Conservation (phyloP, 2,329 filamentous ascomycete species). For the Diaporthe helianthi region DNA sequence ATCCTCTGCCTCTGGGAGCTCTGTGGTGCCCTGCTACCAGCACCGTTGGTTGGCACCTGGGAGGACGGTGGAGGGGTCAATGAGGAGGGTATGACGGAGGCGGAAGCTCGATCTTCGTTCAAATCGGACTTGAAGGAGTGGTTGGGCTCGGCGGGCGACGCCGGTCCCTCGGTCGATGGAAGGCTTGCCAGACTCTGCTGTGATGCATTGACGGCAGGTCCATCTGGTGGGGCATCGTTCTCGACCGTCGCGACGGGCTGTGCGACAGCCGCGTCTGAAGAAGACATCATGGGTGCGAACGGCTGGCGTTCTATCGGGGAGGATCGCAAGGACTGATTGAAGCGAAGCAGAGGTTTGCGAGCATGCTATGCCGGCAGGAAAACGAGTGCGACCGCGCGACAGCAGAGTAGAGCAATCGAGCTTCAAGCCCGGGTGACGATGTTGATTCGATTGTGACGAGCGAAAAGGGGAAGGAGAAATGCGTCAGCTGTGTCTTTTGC, state of each 20-base stretch:
- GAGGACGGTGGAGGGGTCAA: slow-evolving; percentile 65
- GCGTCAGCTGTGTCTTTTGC: background rate
- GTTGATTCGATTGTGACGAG: background rate
- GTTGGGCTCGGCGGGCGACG: slow-evolving; percentile 54
- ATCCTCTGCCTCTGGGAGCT: slow-evolving; percentile 56
- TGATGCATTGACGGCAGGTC: slow-evolving; percentile 44
- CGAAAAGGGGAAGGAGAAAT: background rate
- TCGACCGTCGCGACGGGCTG: slow-evolving; percentile 12
- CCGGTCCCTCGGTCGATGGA: slow-evolving; percentile 62
- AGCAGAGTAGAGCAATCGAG: slow-evolving; percentile 9
- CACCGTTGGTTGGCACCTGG: slow-evolving; percentile 49
- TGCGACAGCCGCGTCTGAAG: slow-evolving; percentile 24
- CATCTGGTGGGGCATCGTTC: slow-evolving; percentile 26
- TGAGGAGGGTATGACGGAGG: slow-evolving; percentile 62
- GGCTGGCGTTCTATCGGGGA: background rate
- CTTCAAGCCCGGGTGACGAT: background rate
- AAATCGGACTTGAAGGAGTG: slow-evolving; percentile 58
- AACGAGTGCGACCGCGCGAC: slow-evolving; percentile 25
- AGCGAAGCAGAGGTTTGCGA: background rate
- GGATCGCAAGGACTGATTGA: background rate
- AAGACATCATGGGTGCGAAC: slow-evolving; percentile 19
- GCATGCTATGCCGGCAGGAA: slow-evolving; percentile 24
- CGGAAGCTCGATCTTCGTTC: slow-evolving; percentile 53
- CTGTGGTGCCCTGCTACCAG: slow-evolving; percentile 42
- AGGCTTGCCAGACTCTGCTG: slow-evolving; percentile 55